These are phyloP conservation scores for Cyberlindnera subsufficiens DNA, from an alignment of 805 yeast genomes.

Conservation along the genomic window DNA sequence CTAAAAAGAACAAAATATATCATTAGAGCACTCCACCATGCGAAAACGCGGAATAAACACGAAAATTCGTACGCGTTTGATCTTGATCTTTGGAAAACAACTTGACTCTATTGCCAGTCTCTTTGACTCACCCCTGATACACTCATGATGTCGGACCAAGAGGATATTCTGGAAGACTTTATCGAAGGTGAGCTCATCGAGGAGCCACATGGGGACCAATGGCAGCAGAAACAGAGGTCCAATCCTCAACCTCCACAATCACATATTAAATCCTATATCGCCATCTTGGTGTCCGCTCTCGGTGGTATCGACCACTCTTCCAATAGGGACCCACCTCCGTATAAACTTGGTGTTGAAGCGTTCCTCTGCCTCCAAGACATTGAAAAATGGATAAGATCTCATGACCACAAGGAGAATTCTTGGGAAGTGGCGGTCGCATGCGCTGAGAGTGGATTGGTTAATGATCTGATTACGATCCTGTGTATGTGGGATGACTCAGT, in stretches of 20 bases:
- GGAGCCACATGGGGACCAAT: constrained; percentile 3
- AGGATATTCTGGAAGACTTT: constrained; percentile 4
- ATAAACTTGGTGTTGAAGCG: constrained; percentile 85
- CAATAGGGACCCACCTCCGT: constrained; percentile 41
- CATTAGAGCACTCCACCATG: no score
- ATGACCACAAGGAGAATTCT: constrained; percentile 65
- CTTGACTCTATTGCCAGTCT: no score
- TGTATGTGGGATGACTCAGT: constrained; percentile 59
- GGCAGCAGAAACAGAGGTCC: constrained; percentile 1
- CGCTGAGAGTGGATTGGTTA: constrained; percentile 71
- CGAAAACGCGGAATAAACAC: no score
- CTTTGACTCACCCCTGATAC: no score
- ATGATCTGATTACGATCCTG: constrained; percentile 71
- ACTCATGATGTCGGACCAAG: neutral
- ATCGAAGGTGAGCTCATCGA: constrained; percentile 13
- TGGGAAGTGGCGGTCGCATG: constrained; percentile 87
- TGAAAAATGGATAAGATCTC: constrained; percentile 79
- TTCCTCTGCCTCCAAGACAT: constrained; percentile 67
- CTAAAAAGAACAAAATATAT: no score
- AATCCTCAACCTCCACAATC: constrained; percentile 8
- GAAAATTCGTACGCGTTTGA: no score
- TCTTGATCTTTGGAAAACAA: no score
- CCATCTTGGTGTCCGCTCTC: constrained; percentile 77
- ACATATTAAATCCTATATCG: constrained; percentile 57
- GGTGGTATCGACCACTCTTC: constrained; percentile 82